Percentiles rank a stretch among this genome's conserved stretches.
These are phyloP conservation scores for Trichoderma sp. DNA, from an alignment of 2,329 filamentous ascomycete genomes.

Conservation along the genomic window DNA sequence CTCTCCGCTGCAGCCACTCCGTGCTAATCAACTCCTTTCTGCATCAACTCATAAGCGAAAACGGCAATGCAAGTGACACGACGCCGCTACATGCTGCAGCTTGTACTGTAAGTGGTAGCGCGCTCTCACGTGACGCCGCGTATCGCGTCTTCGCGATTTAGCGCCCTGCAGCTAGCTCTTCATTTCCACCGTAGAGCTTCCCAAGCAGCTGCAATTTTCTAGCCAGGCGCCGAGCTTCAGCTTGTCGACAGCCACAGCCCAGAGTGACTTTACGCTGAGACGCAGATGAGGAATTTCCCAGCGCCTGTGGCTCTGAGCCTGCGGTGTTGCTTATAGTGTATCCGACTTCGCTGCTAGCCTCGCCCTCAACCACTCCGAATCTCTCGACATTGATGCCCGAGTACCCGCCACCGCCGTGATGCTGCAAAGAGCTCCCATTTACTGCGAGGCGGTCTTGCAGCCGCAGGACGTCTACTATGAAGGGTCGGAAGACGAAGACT, in stretches of 20 bases:
- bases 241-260: not conserved
- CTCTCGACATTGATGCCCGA: conserved; percentile 26
- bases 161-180: not conserved
- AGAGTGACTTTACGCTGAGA: not conserved
- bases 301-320: not conserved
- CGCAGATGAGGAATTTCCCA: not conserved
- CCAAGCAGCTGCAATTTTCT: not conserved
- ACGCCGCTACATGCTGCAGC: conserved; percentile 9
- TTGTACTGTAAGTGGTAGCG: conserved; percentile 28
- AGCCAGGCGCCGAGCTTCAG: not conserved
- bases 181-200: not conserved
- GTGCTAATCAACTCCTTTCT: not conserved
- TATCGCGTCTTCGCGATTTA: conserved; percentile 33
- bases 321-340: not conserved
- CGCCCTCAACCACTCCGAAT: not conserved
- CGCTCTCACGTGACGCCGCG: conserved; percentile 41
- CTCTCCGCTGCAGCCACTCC: not conserved
- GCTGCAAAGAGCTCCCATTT: conserved; percentile 42
- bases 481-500: conserved; percentile 60
- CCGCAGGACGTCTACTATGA: conserved; percentile 54
- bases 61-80: not conserved
- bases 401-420: conserved; percentile 28
- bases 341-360: not conserved
- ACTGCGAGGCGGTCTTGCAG: conserved; percentile 47
- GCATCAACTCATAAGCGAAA: not conserved